Percentiles rank a stretch among this genome's conserved stretches.
phyloP scores from a whole-genome alignment of 2,329 filamentous ascomycete genomes.

The Fusarium sterilihyphosum region DNA sequence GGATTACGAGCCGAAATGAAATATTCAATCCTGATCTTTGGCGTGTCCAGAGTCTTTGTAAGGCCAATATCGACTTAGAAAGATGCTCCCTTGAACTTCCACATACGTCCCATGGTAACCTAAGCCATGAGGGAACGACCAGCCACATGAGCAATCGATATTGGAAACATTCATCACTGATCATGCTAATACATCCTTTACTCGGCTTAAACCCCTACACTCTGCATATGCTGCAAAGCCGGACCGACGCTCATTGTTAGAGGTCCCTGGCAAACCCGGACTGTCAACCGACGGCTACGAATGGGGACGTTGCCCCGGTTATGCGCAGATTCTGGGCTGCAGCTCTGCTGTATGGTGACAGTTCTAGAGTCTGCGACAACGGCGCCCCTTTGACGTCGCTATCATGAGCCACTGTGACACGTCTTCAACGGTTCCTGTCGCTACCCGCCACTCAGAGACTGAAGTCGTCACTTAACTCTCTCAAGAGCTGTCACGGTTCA shows the following conservation, averaged over 20 bases:
- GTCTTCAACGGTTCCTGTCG: conserved; percentile 37
- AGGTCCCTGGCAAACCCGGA: background rate
- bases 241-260: background rate
- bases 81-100: conserved; percentile 1
- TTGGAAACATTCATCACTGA: background rate
- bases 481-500: conserved; percentile 29
- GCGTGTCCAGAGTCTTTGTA: background rate
- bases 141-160: conserved; percentile 6
- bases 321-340: conserved; percentile 23
- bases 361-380: conserved; percentile 20
- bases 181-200: background rate
- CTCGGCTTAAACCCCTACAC: background rate
- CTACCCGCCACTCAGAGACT: conserved; percentile 19
- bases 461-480: conserved; percentile 22
- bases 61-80: background rate
- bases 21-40: background rate
- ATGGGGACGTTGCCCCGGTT: conserved; percentile 25
- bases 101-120: conserved; percentile 15
- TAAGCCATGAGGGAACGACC: conserved; percentile 1
- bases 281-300: conserved; percentile 9
- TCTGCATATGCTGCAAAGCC: background rate
- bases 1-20: background rate
- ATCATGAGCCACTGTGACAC: conserved; percentile 35
- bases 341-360: conserved; percentile 23
- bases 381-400: conserved; percentile 3